A percentile compares a stretch with the other conserved stretches of the same genome.
phyloP scores from a whole-genome alignment of 1,139 yeast species.

The Yamadazyma mexicana region DNA sequence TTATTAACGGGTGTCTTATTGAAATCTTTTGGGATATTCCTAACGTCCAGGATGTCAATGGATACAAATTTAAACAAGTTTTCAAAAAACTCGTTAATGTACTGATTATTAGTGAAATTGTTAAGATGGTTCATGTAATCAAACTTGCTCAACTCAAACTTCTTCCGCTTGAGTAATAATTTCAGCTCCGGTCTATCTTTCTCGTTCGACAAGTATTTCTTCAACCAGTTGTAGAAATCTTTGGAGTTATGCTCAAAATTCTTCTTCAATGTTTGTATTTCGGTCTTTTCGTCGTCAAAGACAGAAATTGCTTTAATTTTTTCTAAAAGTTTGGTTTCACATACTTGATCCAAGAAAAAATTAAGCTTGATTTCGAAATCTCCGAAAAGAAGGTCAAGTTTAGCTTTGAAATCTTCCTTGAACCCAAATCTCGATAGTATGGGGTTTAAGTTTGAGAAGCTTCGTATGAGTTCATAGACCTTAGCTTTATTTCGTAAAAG shows the following conservation, averaged over 20 bases:
- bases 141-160: constrained; percentile 67
- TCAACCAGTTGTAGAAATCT: constrained; percentile 74
- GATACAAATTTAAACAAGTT: constrained; percentile 38
- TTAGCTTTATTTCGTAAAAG: constrained; percentile 20
- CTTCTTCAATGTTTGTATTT: constrained; percentile 34
- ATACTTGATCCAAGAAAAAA: constrained; percentile 32
- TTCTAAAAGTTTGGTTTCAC: constrained; percentile 28
- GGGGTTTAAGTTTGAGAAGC: constrained; percentile 23
- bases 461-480: constrained; percentile 24
- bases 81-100: constrained; percentile 41
- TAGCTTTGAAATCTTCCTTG: constrained; percentile 20
- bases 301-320: constrained; percentile 21
- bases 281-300: constrained; percentile 19
- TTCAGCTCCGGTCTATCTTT: constrained; percentile 64
- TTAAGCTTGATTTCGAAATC: constrained; percentile 34
- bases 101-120: constrained; percentile 55
- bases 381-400: constrained; percentile 26
- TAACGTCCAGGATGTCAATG: constrained; percentile 22
- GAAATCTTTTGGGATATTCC: constrained; percentile 18
- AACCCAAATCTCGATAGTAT: constrained; percentile 25
- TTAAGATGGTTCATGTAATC: constrained; percentile 69
- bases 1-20: constrained; percentile 25
- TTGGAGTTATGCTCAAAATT: constrained; percentile 72
- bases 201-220: constrained; percentile 66
- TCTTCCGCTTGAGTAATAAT: constrained; percentile 55